Conservation (phyloP, 1,284 basidiomycete genomes). For the Apiotrichum akiyoshidainum region DNA sequence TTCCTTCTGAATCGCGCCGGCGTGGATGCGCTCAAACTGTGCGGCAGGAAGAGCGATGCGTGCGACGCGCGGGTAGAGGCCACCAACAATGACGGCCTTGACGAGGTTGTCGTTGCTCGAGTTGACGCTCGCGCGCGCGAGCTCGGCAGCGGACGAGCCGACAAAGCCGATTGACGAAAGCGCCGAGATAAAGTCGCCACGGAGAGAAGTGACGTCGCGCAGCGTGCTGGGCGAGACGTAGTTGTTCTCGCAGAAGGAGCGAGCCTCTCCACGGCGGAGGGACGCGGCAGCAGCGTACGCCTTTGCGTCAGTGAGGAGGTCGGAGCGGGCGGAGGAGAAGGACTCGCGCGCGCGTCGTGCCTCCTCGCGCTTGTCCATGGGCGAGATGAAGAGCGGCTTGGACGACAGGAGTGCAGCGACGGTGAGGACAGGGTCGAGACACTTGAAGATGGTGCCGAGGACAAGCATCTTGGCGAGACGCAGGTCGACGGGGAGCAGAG, state of each 20-base stretch:
- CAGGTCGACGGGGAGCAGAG: slow-evolving; percentile 82
- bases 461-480: slow-evolving; percentile 91
- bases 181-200: slow-evolving; percentile 71
- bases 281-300: slow-evolving; percentile 69
- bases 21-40: slow-evolving; percentile 76
- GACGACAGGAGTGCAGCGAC: slow-evolving; percentile 79
- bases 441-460: slow-evolving; percentile 73
- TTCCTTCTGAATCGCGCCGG: slow-evolving; percentile 74
- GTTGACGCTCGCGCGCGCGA: slow-evolving; percentile 56
- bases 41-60: slow-evolving; percentile 70
- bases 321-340: slow-evolving; percentile 72
- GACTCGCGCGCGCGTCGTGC: slow-evolving; percentile 63
- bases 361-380: slow-evolving; percentile 78
- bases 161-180: slow-evolving; percentile 73
- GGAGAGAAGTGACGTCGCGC: slow-evolving; percentile 76
- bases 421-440: slow-evolving; percentile 69
- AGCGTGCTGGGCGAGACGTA: slow-evolving; percentile 74
- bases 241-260: slow-evolving; percentile 75
- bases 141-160: slow-evolving; percentile 48
- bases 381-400: slow-evolving; percentile 78
- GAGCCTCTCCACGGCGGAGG: slow-evolving; percentile 48
- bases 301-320: slow-evolving; percentile 75
- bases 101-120: slow-evolving; percentile 66
- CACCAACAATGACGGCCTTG: slow-evolving; percentile 76
- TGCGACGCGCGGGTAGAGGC: slow-evolving; percentile 74